Conservation (phyloP, 352 stramenopile genomes). For the Phytophthora cryptogea region DNA sequence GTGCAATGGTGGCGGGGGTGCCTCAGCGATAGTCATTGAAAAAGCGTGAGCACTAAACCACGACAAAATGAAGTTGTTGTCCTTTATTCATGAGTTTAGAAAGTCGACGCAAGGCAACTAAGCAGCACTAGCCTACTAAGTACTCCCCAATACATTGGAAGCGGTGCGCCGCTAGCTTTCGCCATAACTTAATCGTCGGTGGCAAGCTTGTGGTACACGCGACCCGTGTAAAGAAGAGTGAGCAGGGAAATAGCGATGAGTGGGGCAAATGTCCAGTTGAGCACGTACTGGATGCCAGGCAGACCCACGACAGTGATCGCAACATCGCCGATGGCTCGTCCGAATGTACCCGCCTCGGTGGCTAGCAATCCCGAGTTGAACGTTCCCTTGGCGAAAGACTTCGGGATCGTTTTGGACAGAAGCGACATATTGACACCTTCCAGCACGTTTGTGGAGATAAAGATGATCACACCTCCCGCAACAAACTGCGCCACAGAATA, state of each 20-base stretch:
- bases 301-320: conserved; percentile 84
- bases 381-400: conserved; percentile 91
- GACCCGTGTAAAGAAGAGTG: conserved; percentile 73
- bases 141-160: conserved; percentile 12
- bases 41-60: conserved; percentile 20
- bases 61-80: background rate
- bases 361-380: conserved; percentile 96
- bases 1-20: conserved; percentile 97
- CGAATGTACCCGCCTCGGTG: conserved; percentile 92
- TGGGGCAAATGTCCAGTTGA: conserved; percentile 84
- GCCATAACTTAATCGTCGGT: conserved; percentile 48
- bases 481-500: conserved; percentile 92
- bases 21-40: conserved; percentile 95
- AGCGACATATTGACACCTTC: conserved; percentile 94
- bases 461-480: conserved; percentile 88
- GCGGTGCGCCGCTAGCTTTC: conserved; percentile 5
- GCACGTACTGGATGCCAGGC: conserved; percentile 80
- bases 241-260: conserved; percentile 57
- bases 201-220: conserved; percentile 70
- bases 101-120: conserved; percentile 9
- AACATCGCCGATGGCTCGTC: conserved; percentile 85
- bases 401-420: conserved; percentile 94
- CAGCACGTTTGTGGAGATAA: conserved; percentile 92
- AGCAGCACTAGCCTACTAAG: conserved; percentile 1
- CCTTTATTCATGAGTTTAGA: conserved; percentile 25